Evolutionary conservation across 192 early-diverging fungal species (phyloP), one percentile per base, ranked within the genome.

Genomic region (Funneliformis mosseae): DNA sequence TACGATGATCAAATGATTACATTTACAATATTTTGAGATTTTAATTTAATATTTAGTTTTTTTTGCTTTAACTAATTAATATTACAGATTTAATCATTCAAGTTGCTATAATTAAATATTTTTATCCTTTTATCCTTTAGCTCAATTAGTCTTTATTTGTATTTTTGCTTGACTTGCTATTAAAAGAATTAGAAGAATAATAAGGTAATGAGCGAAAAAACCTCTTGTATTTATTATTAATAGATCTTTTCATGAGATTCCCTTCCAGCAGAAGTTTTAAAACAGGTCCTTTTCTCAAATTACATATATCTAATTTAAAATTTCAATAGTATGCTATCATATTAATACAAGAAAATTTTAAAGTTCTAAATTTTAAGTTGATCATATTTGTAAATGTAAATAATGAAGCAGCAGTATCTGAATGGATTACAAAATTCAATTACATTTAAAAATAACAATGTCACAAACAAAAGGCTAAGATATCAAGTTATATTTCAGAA

Each of bases 381-480:
- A 3, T 59, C 8, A n/a, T 14, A 3, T 75, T 75, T 59, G 28
- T 75, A 11, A 60, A 61, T 33, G 23, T 75, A 5, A 14, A 33
- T 28, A 75, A 5, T 43, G 0, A 59, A 59, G 55, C 59, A 59
- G 4, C 18, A 28, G 33, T 6, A 38, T 59, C 18, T 21, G 23
- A 46, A 25, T 75, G 48, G 74, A 23, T 75, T 50, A 14, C 23
- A 28, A 12, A 28, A 28, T 75, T 61, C 4, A 75, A 75, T 50
- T 10, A 18, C 5, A 28, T 55, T 59, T 28, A 75, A 75, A 72
- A 16, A 74, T 43, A 3, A 74, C 72, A 74, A 74, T 74, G 45
- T 12, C 72, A 50, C 46, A 75, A 59, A 75, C 33, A 28, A 59
- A 18, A 14, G 74, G 55, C 2, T 75, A 33, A 60, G 55, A 60